A percentile compares a stretch with the other conserved stretches of the same genome.
Conservation (phyloP, 805 yeast species). For the Lipomyces spencermartinsiae region DNA sequence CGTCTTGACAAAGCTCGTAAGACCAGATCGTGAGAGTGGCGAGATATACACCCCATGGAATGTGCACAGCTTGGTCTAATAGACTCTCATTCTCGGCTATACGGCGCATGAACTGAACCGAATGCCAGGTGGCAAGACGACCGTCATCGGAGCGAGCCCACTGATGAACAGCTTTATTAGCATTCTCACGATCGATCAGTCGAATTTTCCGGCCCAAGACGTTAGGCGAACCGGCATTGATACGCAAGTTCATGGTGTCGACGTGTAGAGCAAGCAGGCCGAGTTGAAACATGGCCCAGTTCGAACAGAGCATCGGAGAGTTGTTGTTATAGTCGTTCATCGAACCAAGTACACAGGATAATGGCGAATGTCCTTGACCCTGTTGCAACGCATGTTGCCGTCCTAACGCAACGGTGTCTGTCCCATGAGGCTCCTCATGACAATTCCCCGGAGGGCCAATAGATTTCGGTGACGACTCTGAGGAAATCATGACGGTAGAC, state of each 20-base stretch:
- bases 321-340: conserved; percentile 40
- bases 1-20: conserved; percentile 38
- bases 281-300: conserved; percentile 43
- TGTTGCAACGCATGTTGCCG: neutral
- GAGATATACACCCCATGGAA: conserved; percentile 44
- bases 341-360: conserved; percentile 7
- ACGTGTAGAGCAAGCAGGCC: conserved; percentile 42
- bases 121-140: conserved; percentile 43
- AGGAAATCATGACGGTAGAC: conserved; percentile 27
- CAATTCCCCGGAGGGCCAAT: neutral
- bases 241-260: conserved; percentile 41
- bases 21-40: conserved; percentile 44
- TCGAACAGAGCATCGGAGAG: conserved; percentile 40
- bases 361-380: neutral
- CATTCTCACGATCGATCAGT: conserved; percentile 36
- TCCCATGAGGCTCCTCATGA: neutral
- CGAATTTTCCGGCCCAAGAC: conserved; percentile 38
- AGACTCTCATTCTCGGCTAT: conserved; percentile 39
- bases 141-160: conserved; percentile 44
- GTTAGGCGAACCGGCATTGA: conserved; percentile 41
- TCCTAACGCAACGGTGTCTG: neutral
- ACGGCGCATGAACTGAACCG: conserved; percentile 41
- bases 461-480: conserved; percentile 11
- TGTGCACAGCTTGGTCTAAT: conserved; percentile 41
- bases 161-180: conserved; percentile 36